Percentiles rank a stretch among this genome's conserved stretches.
Evolutionary conservation across 1,139 yeast species (phyloP).

Genomic region (Debaryomycetaceae sp.): DNA sequence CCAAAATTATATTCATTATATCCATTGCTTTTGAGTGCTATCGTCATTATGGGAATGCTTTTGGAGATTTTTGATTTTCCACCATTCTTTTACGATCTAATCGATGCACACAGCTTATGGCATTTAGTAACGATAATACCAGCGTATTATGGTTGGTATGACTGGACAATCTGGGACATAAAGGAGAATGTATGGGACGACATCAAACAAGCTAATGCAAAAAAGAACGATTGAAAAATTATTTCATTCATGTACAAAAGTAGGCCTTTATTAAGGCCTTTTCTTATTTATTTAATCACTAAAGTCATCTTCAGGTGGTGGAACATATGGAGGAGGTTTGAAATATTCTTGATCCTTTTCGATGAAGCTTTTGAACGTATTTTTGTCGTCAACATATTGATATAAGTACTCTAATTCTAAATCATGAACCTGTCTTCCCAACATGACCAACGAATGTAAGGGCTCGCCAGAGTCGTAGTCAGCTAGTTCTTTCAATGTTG

Average conservation of each 20-base stretch:
- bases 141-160: slow-evolving; percentile 43
- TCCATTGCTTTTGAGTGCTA: slow-evolving; percentile 42
- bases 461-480: slow-evolving; percentile 93
- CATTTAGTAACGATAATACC: slow-evolving; percentile 78
- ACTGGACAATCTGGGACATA: slow-evolving; percentile 47
- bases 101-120: slow-evolving; percentile 96
- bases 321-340: slow-evolving; percentile 55
- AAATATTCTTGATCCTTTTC: slow-evolving; percentile 70
- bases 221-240: slow-evolving; percentile 7
- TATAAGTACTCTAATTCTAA: slow-evolving; percentile 82
- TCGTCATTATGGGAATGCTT: slow-evolving; percentile 71
- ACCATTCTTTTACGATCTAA: slow-evolving; percentile 54
- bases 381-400: slow-evolving; percentile 70
- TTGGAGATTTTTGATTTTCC: slow-evolving; percentile 89
- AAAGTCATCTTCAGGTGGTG: slow-evolving; percentile 32
- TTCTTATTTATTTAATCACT: slow-evolving; percentile 11
- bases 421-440: slow-evolving; percentile 94
- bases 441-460: slow-evolving; percentile 81
- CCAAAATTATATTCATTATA: slow-evolving; percentile 41
- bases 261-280: not conserved
- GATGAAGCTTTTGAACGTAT: slow-evolving; percentile 56
- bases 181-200: slow-evolving; percentile 28
- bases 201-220: slow-evolving; percentile 6
- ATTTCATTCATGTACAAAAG: not conserved
- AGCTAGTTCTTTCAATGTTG: slow-evolving; percentile 68